Evolutionary conservation across 2,329 filamentous ascomycete species (phyloP).

Genomic region (Botrytis pseudocinerea): DNA sequence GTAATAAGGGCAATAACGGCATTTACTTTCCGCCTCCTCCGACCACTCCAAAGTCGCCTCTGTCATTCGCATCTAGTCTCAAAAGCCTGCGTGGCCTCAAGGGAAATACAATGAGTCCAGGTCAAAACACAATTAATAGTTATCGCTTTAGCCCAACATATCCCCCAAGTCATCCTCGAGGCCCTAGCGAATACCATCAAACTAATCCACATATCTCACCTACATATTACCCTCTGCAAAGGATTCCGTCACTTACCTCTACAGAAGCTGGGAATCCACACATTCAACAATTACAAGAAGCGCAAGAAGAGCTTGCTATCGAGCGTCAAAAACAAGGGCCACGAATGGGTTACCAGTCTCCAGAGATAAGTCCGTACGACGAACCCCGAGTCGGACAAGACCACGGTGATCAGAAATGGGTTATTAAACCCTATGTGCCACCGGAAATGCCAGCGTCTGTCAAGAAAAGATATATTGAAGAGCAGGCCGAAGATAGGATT

Average conservation of each 20-base stretch:
- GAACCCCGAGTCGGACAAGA: not conserved
- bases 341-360: not conserved
- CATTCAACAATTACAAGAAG: slow-evolving; percentile 8
- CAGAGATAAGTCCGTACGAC: slow-evolving; percentile 7
- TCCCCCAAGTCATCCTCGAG: not conserved
- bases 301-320: slow-evolving; percentile 14
- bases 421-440: slow-evolving; percentile 13
- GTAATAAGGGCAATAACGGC: not conserved
- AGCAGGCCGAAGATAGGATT: not conserved
- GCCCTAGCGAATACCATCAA: not conserved
- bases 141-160: not conserved
- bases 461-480: slow-evolving; percentile 9
- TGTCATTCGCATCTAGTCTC: slow-evolving; percentile 4
- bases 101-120: not conserved
- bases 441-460: not conserved
- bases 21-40: slow-evolving; percentile 19
- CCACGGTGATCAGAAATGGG: slow-evolving; percentile 2
- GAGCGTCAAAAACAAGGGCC: slow-evolving; percentile 8
- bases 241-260: slow-evolving; percentile 8
- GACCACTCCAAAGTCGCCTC: slow-evolving; percentile 14
- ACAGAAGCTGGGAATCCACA: slow-evolving; percentile 6
- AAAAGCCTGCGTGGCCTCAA: not conserved
- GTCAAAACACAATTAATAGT: not conserved
- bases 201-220: not conserved
- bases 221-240: slow-evolving; percentile 5